Evolutionary conservation across 176 grass and related monocot genomes (phyloP), one percentile per base, ranked within the genome.

Genomic region (Thalia dealbata): DNA sequence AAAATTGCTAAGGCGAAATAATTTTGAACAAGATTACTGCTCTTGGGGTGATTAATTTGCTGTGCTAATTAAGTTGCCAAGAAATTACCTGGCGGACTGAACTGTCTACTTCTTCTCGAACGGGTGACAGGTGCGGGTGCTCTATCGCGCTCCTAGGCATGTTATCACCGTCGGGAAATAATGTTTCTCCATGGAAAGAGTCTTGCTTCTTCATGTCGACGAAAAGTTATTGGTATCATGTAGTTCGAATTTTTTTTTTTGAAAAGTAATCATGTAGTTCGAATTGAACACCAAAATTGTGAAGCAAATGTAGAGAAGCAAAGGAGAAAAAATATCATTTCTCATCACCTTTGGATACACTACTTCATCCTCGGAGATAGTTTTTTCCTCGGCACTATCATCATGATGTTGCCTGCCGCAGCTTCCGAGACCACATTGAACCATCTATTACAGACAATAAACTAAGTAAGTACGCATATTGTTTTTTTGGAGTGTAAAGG

Each of bases 101-200:
- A 35, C n/a, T 52, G 56, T 68, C 52, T 79, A 14, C 22, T 77
- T 81, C 81, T 81, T 93, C 95, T 2, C 63, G 87, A 52, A 99
- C 85, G 0, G 95, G 95, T 13, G 95, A 92, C 87, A 97, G 84
- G 24, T 85, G 77, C 14, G 90, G 90, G 60, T 93, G 95, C 50
- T 92, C 84, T 0, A 84, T 86, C 73, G 78, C 82, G 0, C 83
- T 81, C 3, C 85, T 89, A 14, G 79, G 28, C 13, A 84, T 68
- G 64, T 75, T 67, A 1, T 84, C 78, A 26, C 85, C 80, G 1
- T 25, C 28, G 0, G 71, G 50, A 35, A 77, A 52, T n/a, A 45
- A 23, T 13, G 71, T 55, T 24, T 82, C 78, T 2, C 71, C 74
- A 0, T 62, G 52, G 42, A 86, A 71, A 2, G 89, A 86, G 13